Conservation (phyloP, 2,329 filamentous ascomycete genomes). For the Penicillium sp. region DNA sequence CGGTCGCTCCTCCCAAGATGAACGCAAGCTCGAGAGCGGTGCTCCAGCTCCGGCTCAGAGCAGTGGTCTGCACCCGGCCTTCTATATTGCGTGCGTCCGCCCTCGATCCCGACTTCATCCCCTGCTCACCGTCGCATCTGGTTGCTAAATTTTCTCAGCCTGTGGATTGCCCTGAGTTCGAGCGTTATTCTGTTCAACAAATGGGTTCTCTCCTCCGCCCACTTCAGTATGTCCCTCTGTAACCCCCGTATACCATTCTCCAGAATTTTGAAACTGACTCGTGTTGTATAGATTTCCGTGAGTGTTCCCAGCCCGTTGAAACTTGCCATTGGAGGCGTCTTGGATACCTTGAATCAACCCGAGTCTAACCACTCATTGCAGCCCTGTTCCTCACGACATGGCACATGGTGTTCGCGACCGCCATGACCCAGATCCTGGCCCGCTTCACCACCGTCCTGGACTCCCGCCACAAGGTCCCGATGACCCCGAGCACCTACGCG, state of each 20-base stretch:
- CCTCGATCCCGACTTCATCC: not conserved
- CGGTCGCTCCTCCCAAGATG: slow-evolving; percentile 25
- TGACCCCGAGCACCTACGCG: slow-evolving; percentile 88
- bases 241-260: too few species aligned
- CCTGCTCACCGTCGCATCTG: not conserved
- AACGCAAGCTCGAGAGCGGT: slow-evolving; percentile 27
- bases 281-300: too few species aligned
- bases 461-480: slow-evolving; percentile 90
- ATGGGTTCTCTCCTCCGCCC: slow-evolving; percentile 81
- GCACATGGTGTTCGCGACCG: slow-evolving; percentile 84
- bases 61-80: slow-evolving; percentile 28
- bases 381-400: slow-evolving; percentile 78
- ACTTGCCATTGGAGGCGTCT: not conserved
- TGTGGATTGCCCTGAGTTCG: slow-evolving; percentile 88
- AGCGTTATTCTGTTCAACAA: slow-evolving; percentile 99
- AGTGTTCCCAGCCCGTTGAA: too few species aligned
- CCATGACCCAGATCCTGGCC: slow-evolving; percentile 90
- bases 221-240: slow-evolving; percentile 66
- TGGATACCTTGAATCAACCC: not conserved
- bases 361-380: slow-evolving; percentile 16
- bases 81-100: slow-evolving; percentile 31
- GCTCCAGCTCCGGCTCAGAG: slow-evolving; percentile 18
- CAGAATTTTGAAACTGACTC: too few species aligned
- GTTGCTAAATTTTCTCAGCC: too few species aligned
- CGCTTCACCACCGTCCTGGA: slow-evolving; percentile 85